These are phyloP conservation scores for Gelatoporia subvermispora DNA, from an alignment of 768 basidiomycete species.

Conservation along the genomic window DNA sequence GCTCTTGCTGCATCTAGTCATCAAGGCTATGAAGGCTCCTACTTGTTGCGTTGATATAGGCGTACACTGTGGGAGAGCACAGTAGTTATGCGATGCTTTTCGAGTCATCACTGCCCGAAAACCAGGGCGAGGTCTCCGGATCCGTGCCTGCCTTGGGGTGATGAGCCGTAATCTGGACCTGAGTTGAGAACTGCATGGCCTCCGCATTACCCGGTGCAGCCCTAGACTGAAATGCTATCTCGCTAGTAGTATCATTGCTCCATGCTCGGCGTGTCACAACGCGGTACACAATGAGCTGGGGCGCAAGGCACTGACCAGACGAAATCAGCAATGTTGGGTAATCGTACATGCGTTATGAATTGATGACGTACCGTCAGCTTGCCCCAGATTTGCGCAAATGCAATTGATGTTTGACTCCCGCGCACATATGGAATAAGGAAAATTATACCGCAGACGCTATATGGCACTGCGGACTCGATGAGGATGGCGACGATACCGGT, in stretches of 20 bases:
- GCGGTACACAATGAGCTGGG: slow-evolving; percentile 15
- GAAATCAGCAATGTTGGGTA: not conserved
- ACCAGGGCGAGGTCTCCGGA: too few relatives aligned
- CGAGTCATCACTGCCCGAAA: too few relatives aligned
- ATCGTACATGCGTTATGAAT: not conserved
- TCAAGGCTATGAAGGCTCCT: too few relatives aligned
- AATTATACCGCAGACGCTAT: slow-evolving; percentile 14
- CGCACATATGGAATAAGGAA: slow-evolving; percentile 17
- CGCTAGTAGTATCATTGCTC: slow-evolving; percentile 4
- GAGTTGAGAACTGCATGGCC: too few relatives aligned
- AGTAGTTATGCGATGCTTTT: too few relatives aligned
- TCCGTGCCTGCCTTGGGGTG: too few relatives aligned
- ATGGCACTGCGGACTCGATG: slow-evolving; percentile 18
- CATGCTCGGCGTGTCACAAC: slow-evolving; percentile 13
- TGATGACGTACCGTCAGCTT: slow-evolving; percentile 12
- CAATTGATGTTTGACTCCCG: slow-evolving; percentile 9
- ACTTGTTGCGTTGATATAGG: too few relatives aligned
- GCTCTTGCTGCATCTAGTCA: too few relatives aligned
- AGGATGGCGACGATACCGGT: slow-evolving; percentile 12
- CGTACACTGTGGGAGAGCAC: too few relatives aligned
- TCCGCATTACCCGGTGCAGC: too few relatives aligned
- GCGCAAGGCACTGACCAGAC: slow-evolving; percentile 11
- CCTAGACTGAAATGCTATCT: not conserved
- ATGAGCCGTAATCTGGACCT: too few relatives aligned
- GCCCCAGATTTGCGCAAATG: slow-evolving; percentile 16